phyloP scores from a whole-genome alignment of 495 filamentous ascomycete genomes.

The Bathelium albidoporum region DNA sequence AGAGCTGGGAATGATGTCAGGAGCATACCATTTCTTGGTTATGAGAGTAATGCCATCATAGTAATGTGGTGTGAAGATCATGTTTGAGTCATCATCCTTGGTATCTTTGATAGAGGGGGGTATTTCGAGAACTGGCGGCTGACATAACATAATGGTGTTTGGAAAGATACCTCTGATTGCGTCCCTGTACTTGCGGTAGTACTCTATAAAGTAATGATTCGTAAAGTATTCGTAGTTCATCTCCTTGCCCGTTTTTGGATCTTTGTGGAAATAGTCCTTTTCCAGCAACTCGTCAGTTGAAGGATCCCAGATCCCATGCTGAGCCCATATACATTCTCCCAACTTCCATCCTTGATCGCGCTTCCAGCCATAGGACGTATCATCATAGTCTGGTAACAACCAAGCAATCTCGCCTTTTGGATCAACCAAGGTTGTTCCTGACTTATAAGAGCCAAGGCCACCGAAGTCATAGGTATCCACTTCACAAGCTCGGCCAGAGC shows the following conservation, averaged over 20 bases:
- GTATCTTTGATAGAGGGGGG: slow-evolving; percentile 84
- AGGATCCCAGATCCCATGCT: slow-evolving; percentile 93
- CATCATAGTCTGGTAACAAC: slow-evolving; percentile 65
- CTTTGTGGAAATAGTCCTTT: slow-evolving; percentile 81
- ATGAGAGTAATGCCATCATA: slow-evolving; percentile 95
- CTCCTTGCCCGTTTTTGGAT: slow-evolving; percentile 55
- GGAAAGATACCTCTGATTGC: slow-evolving; percentile 66
- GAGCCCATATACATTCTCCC: slow-evolving; percentile 91
- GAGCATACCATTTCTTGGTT: slow-evolving; percentile 81
- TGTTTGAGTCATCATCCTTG: slow-evolving; percentile 72
- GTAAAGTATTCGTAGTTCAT: slow-evolving; percentile 79
- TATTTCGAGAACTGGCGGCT: slow-evolving; percentile 84
- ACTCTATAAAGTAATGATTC: slow-evolving; percentile 76
- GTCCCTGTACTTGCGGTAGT: slow-evolving; percentile 66
- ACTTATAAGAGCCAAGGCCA: slow-evolving; percentile 80
- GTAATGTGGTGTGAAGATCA: slow-evolving; percentile 90
- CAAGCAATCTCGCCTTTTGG: slow-evolving; percentile 78
- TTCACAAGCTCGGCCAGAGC: slow-evolving; percentile 81
- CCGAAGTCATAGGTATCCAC: slow-evolving; percentile 90
- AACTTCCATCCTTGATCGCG: slow-evolving; percentile 81
- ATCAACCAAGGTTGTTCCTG: slow-evolving; percentile 71
- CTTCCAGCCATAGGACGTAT: slow-evolving; percentile 80
- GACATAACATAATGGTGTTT: slow-evolving; percentile 77
- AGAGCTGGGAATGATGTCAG: neutral
- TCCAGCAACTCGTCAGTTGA: slow-evolving; percentile 61